Evolutionary conservation across 441 rosid genomes (phyloP), one percentile per base, ranked within the genome.

Genomic region (Breynia disticha): DNA sequence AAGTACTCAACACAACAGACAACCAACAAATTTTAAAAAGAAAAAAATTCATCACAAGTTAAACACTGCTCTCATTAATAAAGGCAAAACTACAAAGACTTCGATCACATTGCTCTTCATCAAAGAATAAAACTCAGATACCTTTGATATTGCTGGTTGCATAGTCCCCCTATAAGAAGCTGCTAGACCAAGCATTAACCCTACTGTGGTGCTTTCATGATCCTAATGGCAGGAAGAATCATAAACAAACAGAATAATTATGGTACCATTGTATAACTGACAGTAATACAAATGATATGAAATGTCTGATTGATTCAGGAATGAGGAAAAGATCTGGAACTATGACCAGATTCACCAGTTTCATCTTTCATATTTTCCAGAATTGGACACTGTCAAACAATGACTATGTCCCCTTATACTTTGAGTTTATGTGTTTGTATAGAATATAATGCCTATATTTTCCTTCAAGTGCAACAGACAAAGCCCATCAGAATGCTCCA

Each of bases 101-200:
- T 51, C 24, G 21, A 5, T 46, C 13, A 0, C 44, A 11, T 11
- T 11, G 13, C 13, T 15, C 13, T 41, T 15, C 15, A 11, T 41
- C n/a, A 41, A 41, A 9, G 9, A 41, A 15, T 11, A 16, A 10
- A 49, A 46, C 24, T 48, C 46, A 38, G 1, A 6, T 63, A 86
- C 99, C 96, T 93, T 93, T 38, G 93, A 79, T 71, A 93, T 76
- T 57, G 83, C 86, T 21, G 97, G 96, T 63, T 93, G 87, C 99
- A 93, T 89, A 10, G 99, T 84, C 59, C 97, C 90, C 65, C 86
- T 76, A 65, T 94, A 83, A 51, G 99, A 87, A 68, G 96, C 93
- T 58, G 97, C 95, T 67, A 94, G 80, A 63, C 99, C 99, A 67
- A 94, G 93, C 96, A 94, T 83, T 72, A 94, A 67, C 19, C 99